These are phyloP conservation scores for Triticum aestivum DNA, from an alignment of 176 grass and related monocot species.

Conservation along the genomic window IWGSC_CS_RefSeq_v2.1 NC_057794.1:547985313-547985812, in stretches of 20 bases:
- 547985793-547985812: not conserved
- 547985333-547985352: no score
- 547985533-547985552: not conserved
- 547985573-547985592: not conserved
- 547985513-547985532: not conserved
- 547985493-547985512: not conserved
- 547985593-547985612: not conserved
- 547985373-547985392: no score
- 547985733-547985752: not conserved
- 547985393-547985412: no score
- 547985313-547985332: no score
- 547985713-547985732: not conserved
- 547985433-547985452: no score
- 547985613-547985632: not conserved
- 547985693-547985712: not conserved
- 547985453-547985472: no score
- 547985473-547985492: not conserved
- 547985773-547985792: not conserved
- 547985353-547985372: no score
- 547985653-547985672: not conserved
- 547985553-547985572: not conserved
- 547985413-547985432: no score
- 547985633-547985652: not conserved
- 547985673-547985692: no score
- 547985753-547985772: not conserved